Base-by-base conservation (phyloP, 345 rosid genomes). In the Gossypium rotundifolium region DNA sequence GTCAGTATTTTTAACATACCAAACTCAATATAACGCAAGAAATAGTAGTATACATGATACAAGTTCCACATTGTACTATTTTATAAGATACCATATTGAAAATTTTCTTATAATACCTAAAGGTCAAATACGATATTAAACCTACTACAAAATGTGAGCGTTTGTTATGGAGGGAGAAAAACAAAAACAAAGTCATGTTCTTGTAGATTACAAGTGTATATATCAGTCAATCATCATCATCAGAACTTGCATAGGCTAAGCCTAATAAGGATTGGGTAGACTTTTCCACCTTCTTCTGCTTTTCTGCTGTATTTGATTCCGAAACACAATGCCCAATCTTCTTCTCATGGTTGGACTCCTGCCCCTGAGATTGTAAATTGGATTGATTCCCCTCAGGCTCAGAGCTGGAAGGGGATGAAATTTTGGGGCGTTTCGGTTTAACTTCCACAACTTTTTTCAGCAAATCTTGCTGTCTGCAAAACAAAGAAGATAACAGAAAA, bases 401-500 rank as follows among this genome's bases (percentile, higher is more conserved):
- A 3, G 62, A 22, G 62, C 10, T 7, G 0, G 84, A 74, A 4
- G 62, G 81, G 71, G 77, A 40, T 45, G 88, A 86, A 57, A 84
- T 68, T 82, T 72, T 88, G 10, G 79, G 87, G 17, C 86, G 84
- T 73, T 95, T 95, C 3, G 92, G 96, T 81, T 93, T 95, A 23
- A 93, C 88, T 84, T 91, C 98, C 2, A 95, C 90, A 59, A 95
- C 93, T 75, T 86, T 93, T 79, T 90, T 95, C 80, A 95, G 84
- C 65, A 93, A 83, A 86, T 85, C 98, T 79, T 93, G 97, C 75
- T 95, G 99, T 82, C 99, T 93, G 79, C 42, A 76, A 44, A 13
- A 71, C 60, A 62, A 14, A 62, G 18, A 53, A 48, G 11, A 59
- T 7, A 49, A 61, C 3, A 49, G 4, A 33, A 66, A 53, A 38